These are phyloP conservation scores for Pulchroboletus neoregius DNA, from an alignment of 1,284 basidiomycete species.

Conservation along the genomic window DNA sequence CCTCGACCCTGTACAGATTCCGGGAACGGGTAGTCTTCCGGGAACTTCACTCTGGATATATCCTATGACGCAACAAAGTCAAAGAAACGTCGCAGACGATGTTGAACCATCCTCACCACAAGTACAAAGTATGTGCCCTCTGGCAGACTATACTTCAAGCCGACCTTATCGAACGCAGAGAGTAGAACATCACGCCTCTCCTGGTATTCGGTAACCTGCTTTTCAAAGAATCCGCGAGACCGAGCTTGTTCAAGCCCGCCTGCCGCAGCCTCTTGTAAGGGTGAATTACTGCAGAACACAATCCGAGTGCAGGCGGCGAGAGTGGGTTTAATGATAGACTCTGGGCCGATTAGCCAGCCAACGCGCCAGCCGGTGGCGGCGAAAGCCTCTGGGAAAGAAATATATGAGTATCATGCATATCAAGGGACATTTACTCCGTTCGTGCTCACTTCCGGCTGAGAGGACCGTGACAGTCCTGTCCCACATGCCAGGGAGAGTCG, in stretches of 20 bases:
- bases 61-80: slow-evolving; percentile 48
- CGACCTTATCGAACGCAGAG: slow-evolving; percentile 79
- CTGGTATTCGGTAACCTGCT: slow-evolving; percentile 75
- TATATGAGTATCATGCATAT: background rate
- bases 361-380: slow-evolving; percentile 98
- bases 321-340: slow-evolving; percentile 80
- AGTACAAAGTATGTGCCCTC: slow-evolving; percentile 90
- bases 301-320: slow-evolving; percentile 91
- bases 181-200: slow-evolving; percentile 76
- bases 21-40: slow-evolving; percentile 83
- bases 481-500: slow-evolving; percentile 97
- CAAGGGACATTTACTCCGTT: background rate
- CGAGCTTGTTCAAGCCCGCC: slow-evolving; percentile 77
- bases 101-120: slow-evolving; percentile 48
- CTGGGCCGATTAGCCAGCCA: slow-evolving; percentile 91
- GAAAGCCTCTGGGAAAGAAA: slow-evolving; percentile 73
- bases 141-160: slow-evolving; percentile 83
- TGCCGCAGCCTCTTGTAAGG: slow-evolving; percentile 89
- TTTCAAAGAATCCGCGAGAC: slow-evolving; percentile 75
- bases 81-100: slow-evolving; percentile 1
- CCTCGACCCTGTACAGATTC: slow-evolving; percentile 74
- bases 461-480: slow-evolving; percentile 84
- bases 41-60: slow-evolving; percentile 76
- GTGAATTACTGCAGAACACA: slow-evolving; percentile 92
- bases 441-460: slow-evolving; percentile 70